Evolutionary conservation across 345 rosid species (phyloP).

Genomic region (Lepidium didymum): DNA sequence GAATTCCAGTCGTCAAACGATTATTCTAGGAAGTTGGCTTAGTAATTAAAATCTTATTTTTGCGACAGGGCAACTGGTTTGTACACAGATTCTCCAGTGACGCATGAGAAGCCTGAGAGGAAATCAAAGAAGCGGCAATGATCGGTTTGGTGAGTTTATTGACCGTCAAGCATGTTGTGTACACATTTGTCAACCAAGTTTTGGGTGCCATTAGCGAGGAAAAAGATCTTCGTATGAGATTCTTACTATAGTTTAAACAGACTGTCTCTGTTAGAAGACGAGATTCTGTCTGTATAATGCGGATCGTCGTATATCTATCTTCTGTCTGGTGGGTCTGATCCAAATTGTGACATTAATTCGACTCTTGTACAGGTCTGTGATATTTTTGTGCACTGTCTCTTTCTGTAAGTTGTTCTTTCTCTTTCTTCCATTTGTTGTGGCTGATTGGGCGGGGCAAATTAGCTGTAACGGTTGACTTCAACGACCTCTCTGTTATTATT

Average conservation of each 20-base stretch:
- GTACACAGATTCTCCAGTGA: slow-evolving; percentile 18
- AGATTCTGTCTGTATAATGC: neutral
- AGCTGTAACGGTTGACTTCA: slow-evolving; percentile 25
- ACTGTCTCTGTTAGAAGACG: neutral
- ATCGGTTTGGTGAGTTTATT: slow-evolving; percentile 3
- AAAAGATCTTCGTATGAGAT: neutral
- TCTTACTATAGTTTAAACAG: neutral
- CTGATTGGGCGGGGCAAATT: slow-evolving; percentile 14
- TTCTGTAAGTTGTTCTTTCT: slow-evolving; percentile 5
- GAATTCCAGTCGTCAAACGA: neutral
- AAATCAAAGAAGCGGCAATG: slow-evolving; percentile 3
- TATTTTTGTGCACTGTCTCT: slow-evolving; percentile 17
- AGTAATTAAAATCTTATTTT: slow-evolving; percentile 5
- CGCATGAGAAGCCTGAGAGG: neutral
- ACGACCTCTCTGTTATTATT: neutral
- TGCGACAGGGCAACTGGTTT: slow-evolving; percentile 47
- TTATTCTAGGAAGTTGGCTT: neutral
- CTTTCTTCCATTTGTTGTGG: slow-evolving; percentile 20
- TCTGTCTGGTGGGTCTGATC: slow-evolving; percentile 2
- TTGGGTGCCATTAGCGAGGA: neutral
- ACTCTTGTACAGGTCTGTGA: slow-evolving; percentile 14
- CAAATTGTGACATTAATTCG: slow-evolving; percentile 3
- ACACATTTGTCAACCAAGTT: neutral
- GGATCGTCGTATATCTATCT: slow-evolving; percentile 13
- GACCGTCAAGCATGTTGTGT: neutral